A percentile compares a stretch with the other conserved stretches of the same genome.
These are phyloP conservation scores for Bretziella fagacearum DNA, from an alignment of 2,329 filamentous ascomycete species.

Conservation along the genomic window DNA sequence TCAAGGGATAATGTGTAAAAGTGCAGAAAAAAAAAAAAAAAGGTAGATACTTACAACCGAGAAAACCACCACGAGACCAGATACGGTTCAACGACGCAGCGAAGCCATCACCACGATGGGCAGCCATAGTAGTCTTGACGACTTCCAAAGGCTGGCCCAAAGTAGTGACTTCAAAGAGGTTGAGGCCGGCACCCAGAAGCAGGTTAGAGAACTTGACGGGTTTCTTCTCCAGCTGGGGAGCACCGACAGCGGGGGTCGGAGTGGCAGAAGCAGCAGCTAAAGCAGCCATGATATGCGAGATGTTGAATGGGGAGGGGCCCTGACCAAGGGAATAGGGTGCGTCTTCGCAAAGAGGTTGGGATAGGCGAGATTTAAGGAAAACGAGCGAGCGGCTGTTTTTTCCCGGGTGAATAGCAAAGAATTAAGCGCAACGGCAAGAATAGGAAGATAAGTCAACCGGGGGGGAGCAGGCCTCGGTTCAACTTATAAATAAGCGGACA, in stretches of 20 bases:
- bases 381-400: constrained; percentile 5
- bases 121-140: constrained; percentile 98
- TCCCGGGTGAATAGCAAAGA: background rate
- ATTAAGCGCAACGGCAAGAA: background rate
- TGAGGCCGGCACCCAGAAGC: constrained; percentile 81
- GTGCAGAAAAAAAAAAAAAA: background rate
- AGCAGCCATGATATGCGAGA: constrained; percentile 44
- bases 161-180: constrained; percentile 74
- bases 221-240: constrained; percentile 74
- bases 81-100: constrained; percentile 64
- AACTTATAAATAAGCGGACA: background rate
- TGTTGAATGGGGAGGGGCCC: constrained; percentile 49
- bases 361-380: constrained; percentile 12
- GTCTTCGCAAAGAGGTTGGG: constrained; percentile 48
- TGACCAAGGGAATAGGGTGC: constrained; percentile 95
- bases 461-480: constrained; percentile 10
- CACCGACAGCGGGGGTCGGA: constrained; percentile 35
- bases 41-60: constrained; percentile 60
- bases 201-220: constrained; percentile 99
- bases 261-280: constrained; percentile 31
- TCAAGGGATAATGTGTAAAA: background rate
- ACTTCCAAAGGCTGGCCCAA: constrained; percentile 79
- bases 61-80: constrained; percentile 81
- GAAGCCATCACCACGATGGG: constrained; percentile 83
- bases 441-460: constrained; percentile 13